These are phyloP conservation scores for Chaetoceros tenuissimus DNA, from an alignment of 108 stramenopile genomes.

Conservation along the genomic window DNA sequence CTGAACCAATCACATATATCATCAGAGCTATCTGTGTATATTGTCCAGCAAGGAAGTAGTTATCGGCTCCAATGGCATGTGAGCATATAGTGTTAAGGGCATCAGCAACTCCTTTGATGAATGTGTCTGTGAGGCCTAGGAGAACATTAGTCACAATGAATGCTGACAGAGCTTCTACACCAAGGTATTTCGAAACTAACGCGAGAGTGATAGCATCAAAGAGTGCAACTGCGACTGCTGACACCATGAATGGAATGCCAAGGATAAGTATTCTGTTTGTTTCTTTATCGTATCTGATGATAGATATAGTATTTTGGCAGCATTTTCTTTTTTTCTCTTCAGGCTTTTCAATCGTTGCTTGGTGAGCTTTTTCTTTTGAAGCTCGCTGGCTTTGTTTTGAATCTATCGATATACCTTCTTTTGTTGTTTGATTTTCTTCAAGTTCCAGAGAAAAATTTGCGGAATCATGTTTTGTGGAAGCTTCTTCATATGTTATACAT, in stretches of 20 bases:
- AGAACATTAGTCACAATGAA: constrained; percentile 1
- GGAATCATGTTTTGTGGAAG: too few species aligned
- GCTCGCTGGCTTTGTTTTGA: too few species aligned
- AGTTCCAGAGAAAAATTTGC: too few species aligned
- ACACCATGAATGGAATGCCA: constrained; percentile 1
- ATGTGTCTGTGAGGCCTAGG: constrained; percentile 18
- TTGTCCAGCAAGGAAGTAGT: constrained; percentile 47
- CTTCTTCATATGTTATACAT: too few species aligned
- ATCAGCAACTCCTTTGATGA: constrained; percentile 16
- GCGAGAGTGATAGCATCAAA: neutral
- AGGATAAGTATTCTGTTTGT: neutral
- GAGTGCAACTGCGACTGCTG: constrained; percentile 10
- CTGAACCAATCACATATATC: constrained; percentile 17
- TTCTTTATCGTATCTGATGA: neutral
- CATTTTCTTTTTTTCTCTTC: too few species aligned
- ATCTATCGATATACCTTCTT: too few species aligned
- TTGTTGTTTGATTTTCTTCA: too few species aligned
- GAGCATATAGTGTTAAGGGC: constrained; percentile 28
- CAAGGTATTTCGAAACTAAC: neutral
- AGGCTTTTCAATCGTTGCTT: too few species aligned
- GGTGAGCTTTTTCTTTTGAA: too few species aligned
- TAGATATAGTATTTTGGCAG: too few species aligned
- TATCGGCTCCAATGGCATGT: constrained; percentile 54
- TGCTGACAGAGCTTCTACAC: neutral
- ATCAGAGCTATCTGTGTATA: constrained; percentile 45